Base-by-base conservation (phyloP, 164 flowering plant species). In the Vitis labrusca region DNA sequence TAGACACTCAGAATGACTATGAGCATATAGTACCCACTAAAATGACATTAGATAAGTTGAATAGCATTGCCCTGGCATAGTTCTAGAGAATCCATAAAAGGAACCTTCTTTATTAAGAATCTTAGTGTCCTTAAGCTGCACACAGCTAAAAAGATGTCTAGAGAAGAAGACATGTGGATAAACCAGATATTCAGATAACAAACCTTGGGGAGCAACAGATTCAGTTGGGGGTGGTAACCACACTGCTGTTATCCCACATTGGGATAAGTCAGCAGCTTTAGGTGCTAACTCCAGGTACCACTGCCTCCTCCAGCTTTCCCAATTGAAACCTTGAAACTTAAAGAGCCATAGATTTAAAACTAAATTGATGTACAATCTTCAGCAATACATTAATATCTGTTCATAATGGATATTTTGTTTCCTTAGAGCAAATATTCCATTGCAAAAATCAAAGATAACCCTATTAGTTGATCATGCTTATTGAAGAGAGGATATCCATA, bases 141-240 rank as follows among this genome's bases (percentile, higher is more conserved):
- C 48, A 27, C n/a, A 59, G 37, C 8, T 27, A 59, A 59, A 59
- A 11, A 10, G 15, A 11, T 27, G 61, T 23, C 15, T 29, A 58
- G 6, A 58, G 12, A 50, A 10, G 23, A 16, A 11, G 47, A 32
- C 29, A 49, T 65, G 29, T 13, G 44, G 50, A 63, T 12, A 65
- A 55, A 47, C 56, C 47, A 15, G 15, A 44, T 19, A 17, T 50
- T 63, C n/a, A n/a, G 32, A 63, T 13, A 13, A 27, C 10, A 56
- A 55, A 86, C 90, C 88, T 85, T 86, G 90, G 69, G 91, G 87
- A 52, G 88, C 85, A 68, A 87, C 91, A 68, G 91, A 87, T 69
- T 87, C 83, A 27, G 91, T 85, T 57, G 88, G 89, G 29, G 91
- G 91, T 19, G 91, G 91, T 17, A 87, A 50, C 91, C 91, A 87